These are phyloP conservation scores for Penicillium crystallinum DNA, from an alignment of 495 filamentous ascomycete genomes.

Conservation along the genomic window DNA sequence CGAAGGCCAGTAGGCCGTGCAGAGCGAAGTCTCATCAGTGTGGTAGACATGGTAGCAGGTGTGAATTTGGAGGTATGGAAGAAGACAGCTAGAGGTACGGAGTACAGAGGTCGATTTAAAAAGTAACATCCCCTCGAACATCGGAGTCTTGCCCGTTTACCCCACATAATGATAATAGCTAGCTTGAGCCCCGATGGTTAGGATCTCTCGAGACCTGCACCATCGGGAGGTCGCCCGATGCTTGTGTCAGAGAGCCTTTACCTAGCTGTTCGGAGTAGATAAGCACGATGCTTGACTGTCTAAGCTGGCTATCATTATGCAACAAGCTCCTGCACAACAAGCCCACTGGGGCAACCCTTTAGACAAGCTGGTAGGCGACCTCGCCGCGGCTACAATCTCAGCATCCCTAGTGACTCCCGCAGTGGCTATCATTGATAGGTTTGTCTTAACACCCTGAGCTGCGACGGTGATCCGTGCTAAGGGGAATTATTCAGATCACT, in stretches of 20 bases:
- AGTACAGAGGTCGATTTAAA: not conserved
- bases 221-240: constrained; percentile 1
- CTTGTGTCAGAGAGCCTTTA: not conserved
- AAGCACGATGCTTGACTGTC: not conserved
- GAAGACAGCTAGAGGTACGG: not conserved
- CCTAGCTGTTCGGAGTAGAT: not conserved
- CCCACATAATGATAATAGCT: not conserved
- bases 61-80: constrained; percentile 1
- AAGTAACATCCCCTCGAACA: not conserved
- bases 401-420: constrained; percentile 27
- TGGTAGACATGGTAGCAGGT: constrained; percentile 13
- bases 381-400: constrained; percentile 27
- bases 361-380: constrained; percentile 21
- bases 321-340: constrained; percentile 4
- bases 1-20: constrained; percentile 11
- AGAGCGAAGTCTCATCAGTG: constrained; percentile 18
- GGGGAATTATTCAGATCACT: constrained; percentile 18
- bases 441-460: not conserved
- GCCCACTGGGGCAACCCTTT: constrained; percentile 6
- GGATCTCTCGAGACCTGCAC: not conserved
- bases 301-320: constrained; percentile 8
- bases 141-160: constrained; percentile 6
- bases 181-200: not conserved
- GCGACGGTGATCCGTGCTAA: not conserved
- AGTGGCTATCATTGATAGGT: constrained; percentile 34